Base-by-base conservation (phyloP, 2,329 filamentous ascomycete genomes). In the Aureobasidium sp. region DNA sequence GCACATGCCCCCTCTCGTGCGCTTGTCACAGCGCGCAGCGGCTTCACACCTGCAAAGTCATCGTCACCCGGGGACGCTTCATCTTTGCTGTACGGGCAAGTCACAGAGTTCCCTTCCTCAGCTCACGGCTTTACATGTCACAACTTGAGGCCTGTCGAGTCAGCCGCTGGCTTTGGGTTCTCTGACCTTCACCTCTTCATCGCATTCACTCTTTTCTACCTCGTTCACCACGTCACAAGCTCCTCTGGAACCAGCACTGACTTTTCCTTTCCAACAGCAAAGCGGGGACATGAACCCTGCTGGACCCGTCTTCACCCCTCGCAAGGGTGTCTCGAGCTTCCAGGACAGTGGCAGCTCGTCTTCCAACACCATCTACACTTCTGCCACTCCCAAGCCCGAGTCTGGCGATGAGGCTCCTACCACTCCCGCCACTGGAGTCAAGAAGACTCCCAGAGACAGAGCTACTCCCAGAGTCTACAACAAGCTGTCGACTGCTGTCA, bases 391-490 rank as follows among this genome's bases (percentile, higher is more conserved):
- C 48, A 51, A 57, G 44, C 42, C 31, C 25, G 56, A 61, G 5
- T 55, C 49, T 63, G 49, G 61, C 49, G 34, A 47, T 51, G 36
- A 66, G 56, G 47, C 48, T 34, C 34, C 51, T 11, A 5, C 15
- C 2, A 59, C 44, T 20, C 56, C 34, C 7, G 17, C 7, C 37
- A 27, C 29, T 36, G 62, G 44, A 2, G 58, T 62, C 1, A 63
- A 65, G 55, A 63, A 65, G 59, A 64, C 66, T 7, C 63, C 63
- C 1, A 60, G 61, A 60, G 67, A 68, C 63, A 60, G 34, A 31
- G 45, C 44, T 8, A 27, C 53, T 31, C 8, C 37, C 15, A 53
- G 47, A 25, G 14, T 31, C 12, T 49, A 48, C 62, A 52, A 20
- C 31, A 27, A 57, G 7, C 62, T 74, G 9, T 47, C 52, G 1